Evolutionary conservation across 768 basidiomycete species (phyloP), one percentile per base, ranked within the genome.

Genomic region (Mycena kentingensis): DNA sequence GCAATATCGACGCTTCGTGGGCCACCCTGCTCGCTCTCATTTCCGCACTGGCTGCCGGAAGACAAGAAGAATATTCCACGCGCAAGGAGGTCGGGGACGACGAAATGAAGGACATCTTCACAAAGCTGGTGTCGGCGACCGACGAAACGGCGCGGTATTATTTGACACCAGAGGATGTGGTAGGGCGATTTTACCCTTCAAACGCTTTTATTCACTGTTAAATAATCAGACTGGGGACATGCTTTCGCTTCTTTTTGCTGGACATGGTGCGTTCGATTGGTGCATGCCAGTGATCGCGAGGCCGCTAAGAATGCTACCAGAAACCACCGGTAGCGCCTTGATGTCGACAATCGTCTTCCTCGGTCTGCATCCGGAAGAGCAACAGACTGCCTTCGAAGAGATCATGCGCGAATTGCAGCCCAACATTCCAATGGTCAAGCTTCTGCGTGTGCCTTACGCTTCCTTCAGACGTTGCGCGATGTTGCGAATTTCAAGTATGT

Each of bases 231-330:
- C 62, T 4, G 68, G 63, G 11, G 67, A 68, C 15, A 31, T 69
- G 12, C 63, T 70, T 39, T 51, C 60, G 8, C 60, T 67, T 18
- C 44, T 75, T 16, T 67, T 75, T 24, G 72, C 75, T 44, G 74
- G 75, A 6, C 67, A 74, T 56, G 73, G 71, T 58, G 35, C 48
- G 55, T 52, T 21, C 26, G 12, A 37, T 12, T 26, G n/a, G 27
- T 37, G 27, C 18, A 8, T 26, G 26, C 28, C 32, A 45, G n/a
- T n/a, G n/a, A n/a, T 31, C n/a, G 24, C 34, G 18, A 18, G 28
- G 8, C 32, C 29, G 11, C 26, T 11, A 34, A 11, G 25, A 46
- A 21, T 21, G n/a, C n/a, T 36, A n/a, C 19, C 52, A 63, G 65
- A 67, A 51, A 70, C 68, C 24, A 68, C 65, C 11, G 67, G 67